A percentile compares a stretch with the other conserved stretches of the same genome.
phyloP scores from a whole-genome alignment of 306 rosid species.

The Cercis canadensis region DNA sequence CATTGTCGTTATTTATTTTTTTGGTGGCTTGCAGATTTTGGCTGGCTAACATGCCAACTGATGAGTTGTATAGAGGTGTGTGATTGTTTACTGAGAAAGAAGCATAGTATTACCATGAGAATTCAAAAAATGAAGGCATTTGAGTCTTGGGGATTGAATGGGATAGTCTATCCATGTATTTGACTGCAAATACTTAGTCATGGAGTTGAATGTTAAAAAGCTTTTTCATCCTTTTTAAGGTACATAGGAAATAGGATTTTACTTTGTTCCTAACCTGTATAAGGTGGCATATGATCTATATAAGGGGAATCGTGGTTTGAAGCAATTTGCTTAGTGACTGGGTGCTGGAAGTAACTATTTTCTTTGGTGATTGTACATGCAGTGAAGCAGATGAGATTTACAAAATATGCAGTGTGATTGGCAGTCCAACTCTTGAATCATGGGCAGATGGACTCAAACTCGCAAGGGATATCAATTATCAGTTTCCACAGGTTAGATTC shows the following conservation, averaged over 20 bases:
- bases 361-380: constrained; percentile 36
- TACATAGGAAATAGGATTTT: neutral
- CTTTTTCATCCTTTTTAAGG: too few species aligned
- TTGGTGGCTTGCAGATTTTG: too few species aligned
- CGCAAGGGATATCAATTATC: constrained; percentile 88
- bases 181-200: neutral
- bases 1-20: too few species aligned
- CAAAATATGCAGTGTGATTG: constrained; percentile 91
- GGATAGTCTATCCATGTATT: neutral
- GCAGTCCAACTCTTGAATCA: constrained; percentile 79
- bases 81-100: constrained; percentile 1
- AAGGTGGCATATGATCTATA: neutral
- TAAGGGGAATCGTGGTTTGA: constrained; percentile 4
- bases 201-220: neutral
- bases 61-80: neutral
- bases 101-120: neutral
- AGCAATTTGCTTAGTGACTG: constrained; percentile 7
- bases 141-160: neutral
- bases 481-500: constrained; percentile 82
- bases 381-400: constrained; percentile 92
- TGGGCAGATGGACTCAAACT: constrained; percentile 90
- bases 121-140: neutral
- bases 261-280: neutral
- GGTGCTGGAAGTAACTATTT: constrained; percentile 10
- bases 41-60: neutral